Conservation (phyloP, 2,329 filamentous ascomycete genomes). For the Colletotrichum sp. region DNA sequence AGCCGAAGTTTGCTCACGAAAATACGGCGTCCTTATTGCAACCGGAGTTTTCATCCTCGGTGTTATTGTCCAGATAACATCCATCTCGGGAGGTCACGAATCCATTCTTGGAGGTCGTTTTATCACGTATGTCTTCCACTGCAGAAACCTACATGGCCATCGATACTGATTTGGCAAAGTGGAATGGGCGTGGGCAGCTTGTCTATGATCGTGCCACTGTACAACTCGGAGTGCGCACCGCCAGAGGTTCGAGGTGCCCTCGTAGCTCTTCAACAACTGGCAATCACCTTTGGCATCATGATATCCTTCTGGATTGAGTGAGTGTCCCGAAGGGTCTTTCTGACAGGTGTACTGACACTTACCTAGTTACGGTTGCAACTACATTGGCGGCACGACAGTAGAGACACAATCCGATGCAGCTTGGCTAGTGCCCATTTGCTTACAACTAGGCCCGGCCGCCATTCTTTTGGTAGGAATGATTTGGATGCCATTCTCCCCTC, state of each 20-base stretch:
- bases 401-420: constrained; percentile 67
- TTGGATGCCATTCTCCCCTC: constrained; percentile 81
- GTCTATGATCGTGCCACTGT: constrained; percentile 69
- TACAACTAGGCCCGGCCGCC: constrained; percentile 72
- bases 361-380: constrained; percentile 58
- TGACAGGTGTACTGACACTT: neutral
- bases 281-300: constrained; percentile 69
- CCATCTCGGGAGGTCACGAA: constrained; percentile 58
- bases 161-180: constrained; percentile 25
- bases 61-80: constrained; percentile 70
- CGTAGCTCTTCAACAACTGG: constrained; percentile 55
- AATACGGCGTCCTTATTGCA: constrained; percentile 72
- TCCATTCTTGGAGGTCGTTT: constrained; percentile 75
- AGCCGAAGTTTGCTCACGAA: constrained; percentile 73
- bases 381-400: constrained; percentile 60
- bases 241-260: constrained; percentile 48
- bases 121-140: constrained; percentile 55
- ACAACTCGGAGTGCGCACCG: constrained; percentile 51
- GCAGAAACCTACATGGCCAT: accelerated
- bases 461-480: constrained; percentile 73
- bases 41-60: constrained; percentile 72
- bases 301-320: constrained; percentile 69
- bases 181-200: constrained; percentile 74
- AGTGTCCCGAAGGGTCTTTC: neutral
- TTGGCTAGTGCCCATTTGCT: constrained; percentile 75